Base-by-base conservation (phyloP, 768 basidiomycete species). In the Termitomyces sp. region DNA sequence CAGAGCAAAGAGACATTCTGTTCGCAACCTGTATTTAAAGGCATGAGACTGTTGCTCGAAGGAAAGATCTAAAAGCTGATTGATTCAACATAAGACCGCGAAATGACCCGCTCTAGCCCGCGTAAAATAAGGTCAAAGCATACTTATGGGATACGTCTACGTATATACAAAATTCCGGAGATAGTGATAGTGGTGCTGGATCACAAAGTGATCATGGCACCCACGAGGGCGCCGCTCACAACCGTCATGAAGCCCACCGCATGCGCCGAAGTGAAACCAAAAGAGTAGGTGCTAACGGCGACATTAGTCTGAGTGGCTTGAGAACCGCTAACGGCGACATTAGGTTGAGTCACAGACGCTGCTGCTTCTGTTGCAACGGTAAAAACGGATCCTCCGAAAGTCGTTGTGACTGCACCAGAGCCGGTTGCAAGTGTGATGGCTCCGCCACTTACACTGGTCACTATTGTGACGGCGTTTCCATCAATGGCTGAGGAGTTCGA, bases 401-500 rank as follows among this genome's bases (percentile, higher is more conserved):
- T 76, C 26, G 84, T 86, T 8, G 70, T 73, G 16, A 73, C 72
- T 16, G 65, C 76, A 45, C 66, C 75, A 6, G 74, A 76, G 2
- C 71, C 70, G 5, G 59, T 66, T 30, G 84, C 86, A 20, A 89
- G 75, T 0, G 86, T 88, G 57, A 87, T 70, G 1, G 78, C 86
- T 45, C 75, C 63, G 11, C 86, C 87, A 7, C 84, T 87, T 10
- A 66, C 77, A 43, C 79, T 81, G 16, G 82, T 85, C 30, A 88
- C 69, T 20, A 88, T 66, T 14, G 83, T 88, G 52, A 75, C 70
- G 2, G 73, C 80, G 9, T 71, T 57, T 14, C 81, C 86, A n/a
- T 74, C 84, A 56, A 77, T 64, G 32, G 85, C 87, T 88, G 57
- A 32, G 49, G 58, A 36, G 35, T 48, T 52, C 9, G 64, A 67